Base-by-base conservation (phyloP, 805 yeast species). In the Kodamaea sagamina region DNA sequence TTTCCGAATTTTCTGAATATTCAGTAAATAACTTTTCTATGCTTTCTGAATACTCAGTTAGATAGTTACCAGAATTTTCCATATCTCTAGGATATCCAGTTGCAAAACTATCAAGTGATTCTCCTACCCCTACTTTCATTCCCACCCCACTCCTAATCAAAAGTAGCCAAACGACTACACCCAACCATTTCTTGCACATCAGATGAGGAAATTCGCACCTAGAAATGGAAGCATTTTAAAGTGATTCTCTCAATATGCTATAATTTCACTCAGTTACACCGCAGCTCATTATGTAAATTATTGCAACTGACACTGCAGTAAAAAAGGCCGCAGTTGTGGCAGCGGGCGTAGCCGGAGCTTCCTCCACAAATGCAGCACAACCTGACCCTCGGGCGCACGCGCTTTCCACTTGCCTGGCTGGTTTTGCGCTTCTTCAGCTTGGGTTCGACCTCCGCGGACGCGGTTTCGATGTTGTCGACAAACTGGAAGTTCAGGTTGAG, bases 341-440 rank as follows among this genome's bases (percentile, higher is more conserved):
- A 71, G 24, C 75, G 49, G 6, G 74, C 57, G 48, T 71, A 71
- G 38, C 51, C 55, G 4, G 72, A 65, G 13, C 55, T 52, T 9
- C 51, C 42, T 4, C 75, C 73, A 48, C 76, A 71, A 6, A 71
- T 63, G 41, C 72, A 70, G 44, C 76, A 71, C 15, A 71, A 55
- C 41, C 57, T 59, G 17, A 69, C 52, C 37, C 66, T 58, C 1
- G 73, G 70, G 41, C 64, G 61, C 43, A 52, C 51, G n/a, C 50
- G 21, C 35, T 44, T 43, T 19, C 47, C 18, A 10, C 51, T 44
- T 19, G 39, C 46, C 36, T 50, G 48, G 11, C 50, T 21, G 24
- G 8, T 47, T 42, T 49, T 60, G 39, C 55, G 53, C n/a, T 50
- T 47, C 31, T 48, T 51, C 13, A 45, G 24, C 18, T 44, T 47